Percentiles rank a stretch among this genome's conserved stretches.
These are phyloP conservation scores for Colletotrichum melonis DNA, from an alignment of 2,329 filamentous ascomycete species.

Conservation along the genomic window DNA sequence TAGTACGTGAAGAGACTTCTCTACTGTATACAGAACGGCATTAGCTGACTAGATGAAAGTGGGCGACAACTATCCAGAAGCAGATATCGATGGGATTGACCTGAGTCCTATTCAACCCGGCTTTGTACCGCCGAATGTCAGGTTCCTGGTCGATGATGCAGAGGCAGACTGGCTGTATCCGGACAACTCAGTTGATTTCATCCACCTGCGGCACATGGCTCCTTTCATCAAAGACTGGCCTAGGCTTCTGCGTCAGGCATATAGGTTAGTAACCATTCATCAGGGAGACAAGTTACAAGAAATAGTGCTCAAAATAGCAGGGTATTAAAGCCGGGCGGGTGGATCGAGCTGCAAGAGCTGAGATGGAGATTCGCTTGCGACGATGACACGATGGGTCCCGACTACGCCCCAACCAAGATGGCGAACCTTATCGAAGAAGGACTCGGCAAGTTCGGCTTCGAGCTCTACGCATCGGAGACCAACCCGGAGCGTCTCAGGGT, in stretches of 20 bases:
- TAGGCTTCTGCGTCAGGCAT: neutral
- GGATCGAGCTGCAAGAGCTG: neutral
- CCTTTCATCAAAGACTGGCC: conserved; percentile 43
- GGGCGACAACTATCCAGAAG: neutral
- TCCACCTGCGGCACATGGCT: conserved; percentile 49
- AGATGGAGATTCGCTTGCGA: neutral
- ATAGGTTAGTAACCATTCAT: neutral
- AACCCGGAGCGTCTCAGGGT: neutral
- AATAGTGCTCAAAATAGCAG: neutral
- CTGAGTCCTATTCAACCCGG: conserved; percentile 23
- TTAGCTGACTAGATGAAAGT: neutral
- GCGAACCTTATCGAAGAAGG: neutral
- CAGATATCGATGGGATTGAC: conserved; percentile 18
- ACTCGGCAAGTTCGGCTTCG: neutral
- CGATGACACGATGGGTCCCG: neutral
- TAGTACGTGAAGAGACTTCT: neutral
- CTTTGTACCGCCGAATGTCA: conserved; percentile 39
- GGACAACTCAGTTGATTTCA: conserved; percentile 41
- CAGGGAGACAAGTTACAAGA: neutral
- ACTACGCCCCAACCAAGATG: conserved; percentile 1
- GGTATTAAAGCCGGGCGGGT: neutral
- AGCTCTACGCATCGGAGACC: neutral
- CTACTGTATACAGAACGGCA: too few relatives aligned
- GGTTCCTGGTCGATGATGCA: conserved; percentile 42
- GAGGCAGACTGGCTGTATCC: conserved; percentile 40